Percentiles rank a stretch among this genome's conserved stretches.
These are phyloP conservation scores for Colletotrichum magnum DNA, from an alignment of 2,329 filamentous ascomycete genomes.

Conservation along the genomic window DNA sequence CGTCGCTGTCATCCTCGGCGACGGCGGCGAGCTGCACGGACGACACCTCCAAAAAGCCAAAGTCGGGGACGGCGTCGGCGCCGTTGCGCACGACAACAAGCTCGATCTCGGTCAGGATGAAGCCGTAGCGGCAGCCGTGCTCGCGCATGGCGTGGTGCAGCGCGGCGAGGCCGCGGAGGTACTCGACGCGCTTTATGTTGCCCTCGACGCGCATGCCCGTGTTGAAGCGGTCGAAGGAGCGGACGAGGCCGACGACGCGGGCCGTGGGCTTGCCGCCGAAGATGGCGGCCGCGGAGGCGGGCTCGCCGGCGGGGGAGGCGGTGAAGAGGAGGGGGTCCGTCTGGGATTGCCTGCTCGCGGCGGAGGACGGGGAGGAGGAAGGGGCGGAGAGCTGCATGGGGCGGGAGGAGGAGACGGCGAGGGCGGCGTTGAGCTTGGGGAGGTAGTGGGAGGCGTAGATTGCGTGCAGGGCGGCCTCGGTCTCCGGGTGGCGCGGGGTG, in stretches of 20 bases:
- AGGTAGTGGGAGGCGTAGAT: slow-evolving; percentile 86
- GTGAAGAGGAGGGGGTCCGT: slow-evolving; percentile 73
- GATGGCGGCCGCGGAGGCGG: slow-evolving; percentile 67
- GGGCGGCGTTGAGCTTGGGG: slow-evolving; percentile 87
- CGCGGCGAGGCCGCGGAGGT: slow-evolving; percentile 87
- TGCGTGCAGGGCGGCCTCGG: slow-evolving; percentile 80
- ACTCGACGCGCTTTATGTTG: slow-evolving; percentile 86
- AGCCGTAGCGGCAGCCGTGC: slow-evolving; percentile 92
- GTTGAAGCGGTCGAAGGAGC: slow-evolving; percentile 95
- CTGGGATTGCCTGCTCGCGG: slow-evolving; percentile 50
- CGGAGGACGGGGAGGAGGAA: slow-evolving; percentile 52
- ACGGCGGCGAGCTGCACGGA: slow-evolving; percentile 69
- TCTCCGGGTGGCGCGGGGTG: slow-evolving; percentile 79
- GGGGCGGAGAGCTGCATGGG: slow-evolving; percentile 68
- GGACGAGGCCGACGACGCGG: slow-evolving; percentile 86
- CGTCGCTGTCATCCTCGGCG: slow-evolving; percentile 49
- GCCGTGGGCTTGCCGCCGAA: slow-evolving; percentile 63
- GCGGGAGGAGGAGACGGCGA: slow-evolving; percentile 80
- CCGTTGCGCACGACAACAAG: slow-evolving; percentile 91
- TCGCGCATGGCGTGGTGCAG: slow-evolving; percentile 94
- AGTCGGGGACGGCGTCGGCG: slow-evolving; percentile 79
- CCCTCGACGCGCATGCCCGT: slow-evolving; percentile 91
- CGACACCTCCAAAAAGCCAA: slow-evolving; percentile 87
- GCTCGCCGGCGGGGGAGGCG: slow-evolving; percentile 72
- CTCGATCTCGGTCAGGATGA: slow-evolving; percentile 97